Conservation (phyloP, 768 basidiomycete species). For the Royoungia palumana region DNA sequence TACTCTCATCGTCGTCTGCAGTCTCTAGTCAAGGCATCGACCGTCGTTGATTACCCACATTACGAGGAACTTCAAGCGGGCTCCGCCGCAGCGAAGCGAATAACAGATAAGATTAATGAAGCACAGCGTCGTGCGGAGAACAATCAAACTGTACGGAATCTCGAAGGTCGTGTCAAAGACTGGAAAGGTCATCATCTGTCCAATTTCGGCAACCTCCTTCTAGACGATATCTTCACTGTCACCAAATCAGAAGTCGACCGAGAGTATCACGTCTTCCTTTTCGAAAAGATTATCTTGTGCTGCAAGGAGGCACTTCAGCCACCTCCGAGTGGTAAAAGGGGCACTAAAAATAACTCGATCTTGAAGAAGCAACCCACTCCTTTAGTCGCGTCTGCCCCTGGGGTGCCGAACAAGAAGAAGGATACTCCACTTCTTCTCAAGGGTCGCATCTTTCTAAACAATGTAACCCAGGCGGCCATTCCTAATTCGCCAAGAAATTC, state of each 20-base stretch:
- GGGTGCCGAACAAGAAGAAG: conserved; percentile 64
- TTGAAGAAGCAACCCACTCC: conserved; percentile 74
- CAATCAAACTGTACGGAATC: conserved; percentile 81
- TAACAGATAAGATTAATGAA: conserved; percentile 95
- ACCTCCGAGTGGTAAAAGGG: conserved; percentile 61
- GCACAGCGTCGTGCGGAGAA: conserved; percentile 91
- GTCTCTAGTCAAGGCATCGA: conserved; percentile 75
- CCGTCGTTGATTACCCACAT: conserved; percentile 58
- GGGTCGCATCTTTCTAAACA: conserved; percentile 95
- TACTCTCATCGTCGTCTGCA: conserved; percentile 26
- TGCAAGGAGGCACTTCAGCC: conserved; percentile 84
- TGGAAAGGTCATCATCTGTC: conserved; percentile 98
- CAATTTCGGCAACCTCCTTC: conserved; percentile 89
- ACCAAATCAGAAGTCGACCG: conserved; percentile 95
- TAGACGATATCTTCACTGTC: conserved; percentile 94
- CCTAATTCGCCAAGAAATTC: conserved; percentile 56
- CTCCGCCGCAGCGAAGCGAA: conserved; percentile 82
- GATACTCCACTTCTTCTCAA: conserved; percentile 84
- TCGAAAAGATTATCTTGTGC: conserved; percentile 98
- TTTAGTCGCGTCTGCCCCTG: conserved; percentile 44
- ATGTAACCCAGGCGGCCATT: conserved; percentile 84
- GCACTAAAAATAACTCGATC: conserved; percentile 81
- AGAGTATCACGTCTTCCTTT: conserved; percentile 98
- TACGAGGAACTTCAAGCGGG: conserved; percentile 83
- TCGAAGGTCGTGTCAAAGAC: conserved; percentile 86